These are phyloP conservation scores for Fusarium sambucinum DNA, from an alignment of 2,329 filamentous ascomycete species.

Conservation along the genomic window DNA sequence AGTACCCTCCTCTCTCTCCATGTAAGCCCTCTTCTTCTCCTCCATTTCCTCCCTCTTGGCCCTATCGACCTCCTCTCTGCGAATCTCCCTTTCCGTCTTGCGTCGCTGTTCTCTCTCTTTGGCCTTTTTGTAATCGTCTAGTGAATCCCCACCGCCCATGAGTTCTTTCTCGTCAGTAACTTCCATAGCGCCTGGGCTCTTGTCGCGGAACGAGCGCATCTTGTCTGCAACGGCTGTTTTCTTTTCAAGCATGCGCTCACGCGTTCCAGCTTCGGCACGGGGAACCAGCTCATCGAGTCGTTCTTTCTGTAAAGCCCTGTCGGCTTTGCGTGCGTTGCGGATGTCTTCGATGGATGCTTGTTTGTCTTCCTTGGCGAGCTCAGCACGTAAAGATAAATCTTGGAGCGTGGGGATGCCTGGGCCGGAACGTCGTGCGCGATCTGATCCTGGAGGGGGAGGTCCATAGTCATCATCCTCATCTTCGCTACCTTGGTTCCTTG, in stretches of 20 bases:
- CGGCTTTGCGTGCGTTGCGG: slow-evolving; percentile 70
- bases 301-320: slow-evolving; percentile 76
- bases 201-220: slow-evolving; percentile 79
- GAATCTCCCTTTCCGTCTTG: slow-evolving; percentile 86
- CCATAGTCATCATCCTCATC: slow-evolving; percentile 73
- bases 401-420: slow-evolving; percentile 76
- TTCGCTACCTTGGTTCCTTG: slow-evolving; percentile 56
- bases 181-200: slow-evolving; percentile 67
- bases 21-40: slow-evolving; percentile 76
- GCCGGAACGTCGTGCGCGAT: slow-evolving; percentile 55
- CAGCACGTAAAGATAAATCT: slow-evolving; percentile 75
- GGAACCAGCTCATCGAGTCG: slow-evolving; percentile 84
- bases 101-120: slow-evolving; percentile 75
- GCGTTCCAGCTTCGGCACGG: slow-evolving; percentile 83
- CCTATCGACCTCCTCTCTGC: slow-evolving; percentile 82
- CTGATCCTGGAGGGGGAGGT: slow-evolving; percentile 49
- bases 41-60: slow-evolving; percentile 84
- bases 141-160: slow-evolving; percentile 76
- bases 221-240: slow-evolving; percentile 77
- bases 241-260: slow-evolving; percentile 90
- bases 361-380: slow-evolving; percentile 63
- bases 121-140: slow-evolving; percentile 76
- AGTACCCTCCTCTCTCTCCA: slow-evolving; percentile 83
- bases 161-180: slow-evolving; percentile 76
- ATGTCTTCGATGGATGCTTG: slow-evolving; percentile 66